Evolutionary conservation across 2,329 filamentous ascomycete species (phyloP), one percentile per base, ranked within the genome.

Genomic region (Fusarium nelsonii): DNA sequence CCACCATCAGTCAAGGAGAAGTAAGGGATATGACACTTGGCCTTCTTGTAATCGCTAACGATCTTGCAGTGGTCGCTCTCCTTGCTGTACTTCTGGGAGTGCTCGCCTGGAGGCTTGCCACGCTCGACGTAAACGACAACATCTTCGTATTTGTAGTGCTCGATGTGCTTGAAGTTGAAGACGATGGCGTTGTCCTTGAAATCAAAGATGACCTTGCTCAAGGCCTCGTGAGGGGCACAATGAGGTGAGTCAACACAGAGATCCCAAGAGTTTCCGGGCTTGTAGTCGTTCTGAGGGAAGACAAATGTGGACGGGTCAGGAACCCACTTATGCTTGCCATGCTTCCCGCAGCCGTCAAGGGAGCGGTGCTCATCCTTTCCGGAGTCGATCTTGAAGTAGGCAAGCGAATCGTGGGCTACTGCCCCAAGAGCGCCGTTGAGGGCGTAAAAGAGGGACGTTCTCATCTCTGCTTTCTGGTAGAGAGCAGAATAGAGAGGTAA

Each of bases 111-210:
- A 30, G 73, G 69, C 26, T 58, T 50, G 44, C 69, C 69, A 11
- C 65, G 63, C 61, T 75, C 65, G 37, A 74, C 43, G 18, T 68
- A 64, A 28, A 74, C 51, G 14, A 52, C 52, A 9, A 75, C 71
- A 64, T 75, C 73, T 23, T 75, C 73, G n/a, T 73, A 75, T 63
- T 73, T 73, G 69, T 74, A 73, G 57, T 69, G 70, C 26, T 70
- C 54, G 45, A 73, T 72, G 28, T 65, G 51, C 16, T 67, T 49
- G 39, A 75, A 74, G 50, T 74, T 63, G 54, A 75, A 69, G 23
- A 74, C 43, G 4, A 75, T 57, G 18, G 57, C 69, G 7, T 75
- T 72, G 20, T 75, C 72, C 45, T 74, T 60, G 58, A 75, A 75
- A 44, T 70, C 69, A 53, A 74, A 75, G 54, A 43, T 65, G 28